These are phyloP conservation scores for Chrysoporthe deuterocubensis DNA, from an alignment of 2,329 filamentous ascomycete species.

Conservation along the genomic window DNA sequence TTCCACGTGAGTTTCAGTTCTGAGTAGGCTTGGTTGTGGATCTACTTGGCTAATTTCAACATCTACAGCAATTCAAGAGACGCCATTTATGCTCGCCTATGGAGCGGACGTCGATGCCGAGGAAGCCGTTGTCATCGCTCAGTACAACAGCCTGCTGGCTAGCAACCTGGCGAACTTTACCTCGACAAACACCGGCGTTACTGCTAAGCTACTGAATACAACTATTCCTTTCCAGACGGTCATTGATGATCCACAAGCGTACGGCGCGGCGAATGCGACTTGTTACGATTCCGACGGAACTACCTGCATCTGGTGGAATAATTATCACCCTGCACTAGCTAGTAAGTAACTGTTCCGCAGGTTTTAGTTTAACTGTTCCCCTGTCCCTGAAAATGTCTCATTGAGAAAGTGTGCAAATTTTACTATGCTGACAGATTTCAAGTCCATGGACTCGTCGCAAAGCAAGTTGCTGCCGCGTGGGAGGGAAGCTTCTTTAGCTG, in stretches of 20 bases:
- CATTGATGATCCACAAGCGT: slow-evolving; percentile 45
- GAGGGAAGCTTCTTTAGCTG: slow-evolving; percentile 35
- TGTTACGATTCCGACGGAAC: slow-evolving; percentile 48
- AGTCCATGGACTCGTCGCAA: slow-evolving; percentile 42
- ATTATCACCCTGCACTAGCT: slow-evolving; percentile 47
- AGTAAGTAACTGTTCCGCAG: slow-evolving; percentile 34
- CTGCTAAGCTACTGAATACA: slow-evolving; percentile 46
- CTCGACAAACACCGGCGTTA: slow-evolving; percentile 39
- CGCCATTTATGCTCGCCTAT: slow-evolving; percentile 40
- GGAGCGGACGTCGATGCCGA: slow-evolving; percentile 33
- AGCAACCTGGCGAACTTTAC: slow-evolving; percentile 39
- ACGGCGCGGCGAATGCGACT: slow-evolving; percentile 47
- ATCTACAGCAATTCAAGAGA: slow-evolving; percentile 45
- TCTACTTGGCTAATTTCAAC: neutral
- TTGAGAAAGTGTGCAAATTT: neutral
- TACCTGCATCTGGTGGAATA: slow-evolving; percentile 51
- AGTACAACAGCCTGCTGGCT: slow-evolving; percentile 44
- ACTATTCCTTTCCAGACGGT: slow-evolving; percentile 46
- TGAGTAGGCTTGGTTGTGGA: accelerated
- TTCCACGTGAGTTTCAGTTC: slow-evolving; percentile 48
- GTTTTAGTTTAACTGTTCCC: neutral
- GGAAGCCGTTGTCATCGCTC: slow-evolving; percentile 41
- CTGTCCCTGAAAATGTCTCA: no score
- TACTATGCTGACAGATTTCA: neutral
- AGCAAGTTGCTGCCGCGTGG: slow-evolving; percentile 41